Percentiles rank a stretch among this genome's conserved stretches.
These are phyloP conservation scores for Fusarium scirpi DNA, from an alignment of 2,329 filamentous ascomycete genomes.

Conservation along the genomic window DNA sequence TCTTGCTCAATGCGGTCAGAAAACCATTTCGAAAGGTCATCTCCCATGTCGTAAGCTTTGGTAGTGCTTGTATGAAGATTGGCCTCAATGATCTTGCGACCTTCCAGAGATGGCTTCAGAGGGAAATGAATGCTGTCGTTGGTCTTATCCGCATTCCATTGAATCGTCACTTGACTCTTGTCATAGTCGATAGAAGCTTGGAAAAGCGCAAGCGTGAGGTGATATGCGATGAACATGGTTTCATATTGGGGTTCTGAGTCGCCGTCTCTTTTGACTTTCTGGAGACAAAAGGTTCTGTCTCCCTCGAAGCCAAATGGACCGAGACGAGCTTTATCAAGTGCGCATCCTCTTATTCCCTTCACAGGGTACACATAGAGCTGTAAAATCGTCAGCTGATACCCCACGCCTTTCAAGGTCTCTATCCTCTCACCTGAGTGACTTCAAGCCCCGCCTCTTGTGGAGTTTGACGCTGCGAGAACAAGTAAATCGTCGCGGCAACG, in stretches of 20 bases:
- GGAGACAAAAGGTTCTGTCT: constrained; percentile 42
- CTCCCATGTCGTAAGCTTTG: constrained; percentile 41
- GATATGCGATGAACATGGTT: constrained; percentile 42
- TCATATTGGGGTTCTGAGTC: constrained; percentile 8
- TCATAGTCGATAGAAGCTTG: constrained; percentile 21
- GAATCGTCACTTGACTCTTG: neutral
- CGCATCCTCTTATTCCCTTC: constrained; percentile 37
- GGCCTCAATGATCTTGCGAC: constrained; percentile 3
- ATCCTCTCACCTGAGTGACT: constrained; percentile 33
- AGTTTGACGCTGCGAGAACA: neutral
- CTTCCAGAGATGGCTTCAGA: constrained; percentile 7
- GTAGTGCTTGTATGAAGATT: constrained; percentile 35
- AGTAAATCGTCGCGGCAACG: neutral
- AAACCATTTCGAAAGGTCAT: constrained; percentile 38
- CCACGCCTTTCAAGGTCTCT: accelerated
- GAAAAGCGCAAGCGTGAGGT: constrained; percentile 39
- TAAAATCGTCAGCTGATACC: neutral
- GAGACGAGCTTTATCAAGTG: constrained; percentile 20
- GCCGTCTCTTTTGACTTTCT: constrained; percentile 29
- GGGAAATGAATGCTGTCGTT: constrained; percentile 30
- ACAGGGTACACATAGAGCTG: constrained; percentile 45
- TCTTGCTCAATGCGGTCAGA: constrained; percentile 34
- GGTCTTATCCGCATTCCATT: neutral
- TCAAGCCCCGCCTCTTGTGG: constrained; percentile 12
- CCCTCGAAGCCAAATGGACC: constrained; percentile 36